Percentiles rank a stretch among this genome's conserved stretches.
phyloP scores from a whole-genome alignment of 2,329 filamentous ascomycete genomes.

The Epichloe bromicola region DNA sequence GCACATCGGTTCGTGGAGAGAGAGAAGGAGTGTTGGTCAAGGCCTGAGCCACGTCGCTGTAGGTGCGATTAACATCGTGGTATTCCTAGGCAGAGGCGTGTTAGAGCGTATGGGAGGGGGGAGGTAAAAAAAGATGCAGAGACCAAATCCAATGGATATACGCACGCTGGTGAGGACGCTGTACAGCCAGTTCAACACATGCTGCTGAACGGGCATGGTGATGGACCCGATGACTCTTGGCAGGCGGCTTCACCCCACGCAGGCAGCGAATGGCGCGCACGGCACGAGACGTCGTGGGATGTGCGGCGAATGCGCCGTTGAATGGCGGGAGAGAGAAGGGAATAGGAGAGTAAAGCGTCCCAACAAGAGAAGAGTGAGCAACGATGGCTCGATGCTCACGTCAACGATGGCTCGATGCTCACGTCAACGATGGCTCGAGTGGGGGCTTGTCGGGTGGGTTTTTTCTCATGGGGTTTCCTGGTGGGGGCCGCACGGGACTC shows the following conservation, averaged over 20 bases:
- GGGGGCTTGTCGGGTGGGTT: no score
- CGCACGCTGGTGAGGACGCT: conserved; percentile 69
- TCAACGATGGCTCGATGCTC: no score
- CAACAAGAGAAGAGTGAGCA: no score
- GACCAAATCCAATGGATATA: not conserved
- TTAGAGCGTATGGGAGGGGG: not conserved
- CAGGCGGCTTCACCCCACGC: not conserved
- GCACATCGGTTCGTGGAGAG: conserved; percentile 80
- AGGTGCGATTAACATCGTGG: conserved; percentile 80
- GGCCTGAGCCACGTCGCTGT: conserved; percentile 77
- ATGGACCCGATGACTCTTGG: not conserved
- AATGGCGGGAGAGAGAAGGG: not conserved
- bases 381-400: no score
- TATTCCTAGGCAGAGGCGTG: conserved; percentile 55
- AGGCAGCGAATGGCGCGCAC: no score
- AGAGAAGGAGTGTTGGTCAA: conserved; percentile 70
- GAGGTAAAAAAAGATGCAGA: not conserved
- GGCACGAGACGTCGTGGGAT: not conserved
- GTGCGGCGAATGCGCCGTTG: not conserved
- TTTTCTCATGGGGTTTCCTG: no score
- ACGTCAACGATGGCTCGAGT: no score
- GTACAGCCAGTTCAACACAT: conserved; percentile 90
- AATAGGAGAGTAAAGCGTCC: not conserved
- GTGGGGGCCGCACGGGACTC: no score
- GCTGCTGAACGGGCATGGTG: conserved; percentile 65